These are phyloP conservation scores for Alternaria tenuissima DNA, from an alignment of 2,329 filamentous ascomycete genomes.

Conservation along the genomic window DNA sequence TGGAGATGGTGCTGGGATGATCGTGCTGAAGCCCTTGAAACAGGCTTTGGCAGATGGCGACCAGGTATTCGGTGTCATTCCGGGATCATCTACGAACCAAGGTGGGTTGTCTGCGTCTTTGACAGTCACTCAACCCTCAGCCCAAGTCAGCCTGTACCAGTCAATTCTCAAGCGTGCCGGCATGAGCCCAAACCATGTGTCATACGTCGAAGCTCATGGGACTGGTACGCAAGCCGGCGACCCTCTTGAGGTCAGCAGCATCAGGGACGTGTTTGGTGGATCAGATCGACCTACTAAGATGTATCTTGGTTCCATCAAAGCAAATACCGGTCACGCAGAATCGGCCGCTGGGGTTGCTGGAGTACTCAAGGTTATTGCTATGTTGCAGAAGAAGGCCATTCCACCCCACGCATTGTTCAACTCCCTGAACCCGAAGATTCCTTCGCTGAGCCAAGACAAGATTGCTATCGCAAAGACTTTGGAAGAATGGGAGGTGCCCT, in stretches of 20 bases:
- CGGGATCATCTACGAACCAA: constrained; percentile 24
- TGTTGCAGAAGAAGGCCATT: constrained; percentile 24
- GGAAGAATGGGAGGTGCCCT: constrained; percentile 8
- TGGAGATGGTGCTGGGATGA: constrained; percentile 58
- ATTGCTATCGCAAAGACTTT: constrained; percentile 10
- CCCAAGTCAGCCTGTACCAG: constrained; percentile 23
- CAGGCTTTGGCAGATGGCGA: constrained; percentile 61
- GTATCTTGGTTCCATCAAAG: constrained; percentile 47
- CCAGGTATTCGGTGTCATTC: constrained; percentile 57
- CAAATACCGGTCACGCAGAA: constrained; percentile 47
- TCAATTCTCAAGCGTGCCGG: constrained; percentile 16
- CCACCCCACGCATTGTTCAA: constrained; percentile 26
- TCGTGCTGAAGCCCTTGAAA: constrained; percentile 62
- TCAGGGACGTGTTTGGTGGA: constrained; percentile 19
- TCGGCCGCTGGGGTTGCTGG: constrained; percentile 43
- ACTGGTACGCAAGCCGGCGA: constrained; percentile 30
- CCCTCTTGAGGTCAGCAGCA: constrained; percentile 20
- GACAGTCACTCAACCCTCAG: constrained; percentile 23
- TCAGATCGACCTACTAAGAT: constrained; percentile 3
- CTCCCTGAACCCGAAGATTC: constrained; percentile 29
- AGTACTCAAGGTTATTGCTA: constrained; percentile 32
- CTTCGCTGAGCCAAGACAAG: constrained; percentile 6
- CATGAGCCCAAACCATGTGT: constrained; percentile 17
- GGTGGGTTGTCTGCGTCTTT: constrained; percentile 19
- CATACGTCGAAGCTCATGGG: constrained; percentile 27